Base-by-base conservation (phyloP, 2,329 filamentous ascomycete species). In the Colletotrichum falcatum region DNA sequence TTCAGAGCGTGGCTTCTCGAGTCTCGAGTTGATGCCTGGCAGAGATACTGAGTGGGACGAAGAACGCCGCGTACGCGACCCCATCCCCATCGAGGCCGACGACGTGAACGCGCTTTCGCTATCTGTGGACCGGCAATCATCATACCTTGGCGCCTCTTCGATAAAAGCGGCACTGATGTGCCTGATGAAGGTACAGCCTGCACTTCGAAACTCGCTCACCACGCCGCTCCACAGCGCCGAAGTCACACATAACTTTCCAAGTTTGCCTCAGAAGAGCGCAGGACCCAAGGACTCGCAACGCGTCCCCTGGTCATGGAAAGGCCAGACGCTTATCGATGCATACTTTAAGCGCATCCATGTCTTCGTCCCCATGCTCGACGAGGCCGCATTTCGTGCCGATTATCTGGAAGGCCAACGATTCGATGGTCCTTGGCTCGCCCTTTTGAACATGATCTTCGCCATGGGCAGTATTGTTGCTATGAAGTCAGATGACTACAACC, bases 401-500 rank as follows among this genome's bases (percentile, higher is more conserved):
- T 90, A 89, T 72, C 78, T 86, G 16, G 67, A 76, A 14, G 78
- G 83, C 14, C 87, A 89, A 73, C 84, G 91, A 23, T 89, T 85
- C 70, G 91, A 94, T 77, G 84, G 88, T 1, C 86, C 91, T 26
- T 94, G 92, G 92, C 84, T 93, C 23, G 89, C 90, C 11, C 81
- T 94, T 8, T 82, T 94, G 26, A 94, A 94, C 77, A 92, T 92
- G 82, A 91, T 94, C 5, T 91, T 94, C 73, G 91, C 91, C 5
- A 88, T 94, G 82, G 92, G 92, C 18, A 92, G 90, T 74, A 89
- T 94, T 60, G 90, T 88, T 1, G 89, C 90, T 44, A 89, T 88
- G 73, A 91, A 87, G 74, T 86, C 85, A 1, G 85, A 91, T 49
- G 91, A 93, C 76, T 87, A 89, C 72, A 89, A 86, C 66, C 92